Percentiles rank a stretch among this genome's conserved stretches.
Conservation (phyloP, 768 basidiomycete species). For the Pleurotus pulmonarius region DNA sequence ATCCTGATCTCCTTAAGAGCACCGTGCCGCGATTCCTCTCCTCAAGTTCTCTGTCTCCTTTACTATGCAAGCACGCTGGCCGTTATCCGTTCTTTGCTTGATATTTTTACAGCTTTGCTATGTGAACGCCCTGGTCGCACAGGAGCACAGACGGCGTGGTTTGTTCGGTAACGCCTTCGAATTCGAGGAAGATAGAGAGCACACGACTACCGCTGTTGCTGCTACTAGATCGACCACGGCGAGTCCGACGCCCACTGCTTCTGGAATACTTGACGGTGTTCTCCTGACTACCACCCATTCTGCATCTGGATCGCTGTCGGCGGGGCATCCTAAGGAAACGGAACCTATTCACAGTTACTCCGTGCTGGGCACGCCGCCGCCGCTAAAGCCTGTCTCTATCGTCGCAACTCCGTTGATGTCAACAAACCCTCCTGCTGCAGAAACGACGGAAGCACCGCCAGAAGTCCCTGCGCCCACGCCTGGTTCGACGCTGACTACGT, state of each 20-base stretch:
- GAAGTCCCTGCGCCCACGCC: background rate
- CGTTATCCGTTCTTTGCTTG: constrained; percentile 2
- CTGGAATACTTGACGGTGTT: background rate
- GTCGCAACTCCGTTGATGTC: constrained; percentile 6
- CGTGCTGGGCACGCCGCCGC: background rate
- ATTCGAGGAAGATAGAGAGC: background rate
- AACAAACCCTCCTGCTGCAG: background rate
- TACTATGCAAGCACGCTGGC: constrained; percentile 4
- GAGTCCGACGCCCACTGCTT: background rate
- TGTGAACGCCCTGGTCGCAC: background rate
- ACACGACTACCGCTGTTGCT: background rate
- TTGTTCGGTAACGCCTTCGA: background rate
- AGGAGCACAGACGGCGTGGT: background rate
- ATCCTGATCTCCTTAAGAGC: too few species aligned
- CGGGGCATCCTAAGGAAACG: background rate
- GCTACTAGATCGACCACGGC: background rate
- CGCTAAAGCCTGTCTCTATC: background rate
- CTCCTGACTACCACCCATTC: background rate
- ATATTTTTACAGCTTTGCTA: background rate
- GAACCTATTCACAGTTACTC: constrained; percentile 8
- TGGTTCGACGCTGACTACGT: constrained; percentile 18
- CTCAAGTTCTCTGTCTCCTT: background rate
- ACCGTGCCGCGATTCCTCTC: too few species aligned
- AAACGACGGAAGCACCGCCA: background rate
- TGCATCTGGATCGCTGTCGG: constrained; percentile 4